Evolutionary conservation across 2,329 filamentous ascomycete genomes (phyloP).

Genomic region (Penicillium decumbens): DNA sequence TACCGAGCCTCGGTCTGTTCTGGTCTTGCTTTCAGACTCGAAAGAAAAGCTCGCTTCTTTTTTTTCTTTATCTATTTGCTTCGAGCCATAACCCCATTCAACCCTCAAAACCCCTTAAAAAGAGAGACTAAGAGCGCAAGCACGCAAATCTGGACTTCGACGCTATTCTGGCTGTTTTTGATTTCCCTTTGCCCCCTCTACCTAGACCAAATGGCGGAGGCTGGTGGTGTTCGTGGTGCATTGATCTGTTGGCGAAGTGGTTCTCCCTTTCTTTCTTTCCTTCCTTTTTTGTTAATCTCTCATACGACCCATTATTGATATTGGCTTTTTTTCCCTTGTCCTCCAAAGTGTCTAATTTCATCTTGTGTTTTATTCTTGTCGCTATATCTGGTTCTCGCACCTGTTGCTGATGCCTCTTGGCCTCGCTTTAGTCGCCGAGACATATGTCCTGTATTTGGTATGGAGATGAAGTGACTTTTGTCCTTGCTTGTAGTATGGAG

Average conservation of each 20-base stretch:
- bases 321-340: constrained; percentile 19
- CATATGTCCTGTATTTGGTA: neutral
- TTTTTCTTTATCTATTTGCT: neutral
- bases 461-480: neutral
- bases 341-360: constrained; percentile 24
- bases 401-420: neutral
- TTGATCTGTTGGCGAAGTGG: constrained; percentile 34
- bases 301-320: constrained; percentile 25
- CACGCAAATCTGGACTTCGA: constrained; percentile 28
- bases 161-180: constrained; percentile 25
- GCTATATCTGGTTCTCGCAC: neutral
- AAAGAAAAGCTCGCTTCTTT: neutral
- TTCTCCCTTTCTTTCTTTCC: constrained; percentile 22
- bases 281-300: constrained; percentile 20
- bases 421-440: neutral
- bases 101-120: constrained; percentile 11
- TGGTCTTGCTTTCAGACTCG: constrained; percentile 6
- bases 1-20: constrained; percentile 12
- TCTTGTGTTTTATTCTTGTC: constrained; percentile 1
- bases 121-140: constrained; percentile 29
- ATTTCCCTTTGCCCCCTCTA: constrained; percentile 30
- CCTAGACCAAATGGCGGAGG: constrained; percentile 35
- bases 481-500: neutral
- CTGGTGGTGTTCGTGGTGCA: constrained; percentile 39
- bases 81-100: neutral